Base-by-base conservation (phyloP, 2,329 filamentous ascomycete species). In the Neofusicoccum ribis region DNA sequence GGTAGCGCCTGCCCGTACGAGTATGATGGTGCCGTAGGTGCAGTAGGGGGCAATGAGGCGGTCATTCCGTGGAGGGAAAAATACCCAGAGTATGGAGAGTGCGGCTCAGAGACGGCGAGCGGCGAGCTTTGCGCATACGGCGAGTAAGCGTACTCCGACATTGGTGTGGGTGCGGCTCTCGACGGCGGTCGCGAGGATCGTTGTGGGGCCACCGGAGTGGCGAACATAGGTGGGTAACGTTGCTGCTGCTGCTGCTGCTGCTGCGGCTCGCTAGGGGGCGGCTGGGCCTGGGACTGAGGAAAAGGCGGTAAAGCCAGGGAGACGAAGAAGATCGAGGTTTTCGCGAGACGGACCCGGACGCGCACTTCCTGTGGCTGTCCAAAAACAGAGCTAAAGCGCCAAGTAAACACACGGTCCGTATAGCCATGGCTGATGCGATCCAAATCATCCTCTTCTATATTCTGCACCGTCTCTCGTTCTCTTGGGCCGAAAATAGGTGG, bases 401-500 rank as follows among this genome's bases (percentile, higher is more conserved):
- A 66, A 37, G 41, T 66, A 31, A 58, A 64, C 14, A n/a, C 14
- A 31, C 76, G 73, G 63, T 81, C 77, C 7, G 74, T 75, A 68
- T 76, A 82, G 31, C 79, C 79, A 27, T 78, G 77, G 39, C 79
- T 81, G 49, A 80, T 74, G 46, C 75, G 73, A 20, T 82, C 81
- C 14, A 81, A 74, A 62, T 83, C 80, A 4, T 72, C 72, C 47
- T 82, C 79, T 3, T 70, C 69, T 8, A 82, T 72, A 27, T 73
- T 72, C 15, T 78, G 73, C 52, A 83, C 71, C 11, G 79, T 78
- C 68, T 82, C 80, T 44, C 81, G 76, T 39, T 76, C 76, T 4
- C 79, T 71, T 11, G 76, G 74, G 15, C 77, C 78, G n/a, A 74
- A 67, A 27, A 84, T 84, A 5, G 82, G 81, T 27, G 83, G 78